Base-by-base conservation (phyloP, 2,329 filamentous ascomycete species). In the Neofusicoccum laricinum region DNA sequence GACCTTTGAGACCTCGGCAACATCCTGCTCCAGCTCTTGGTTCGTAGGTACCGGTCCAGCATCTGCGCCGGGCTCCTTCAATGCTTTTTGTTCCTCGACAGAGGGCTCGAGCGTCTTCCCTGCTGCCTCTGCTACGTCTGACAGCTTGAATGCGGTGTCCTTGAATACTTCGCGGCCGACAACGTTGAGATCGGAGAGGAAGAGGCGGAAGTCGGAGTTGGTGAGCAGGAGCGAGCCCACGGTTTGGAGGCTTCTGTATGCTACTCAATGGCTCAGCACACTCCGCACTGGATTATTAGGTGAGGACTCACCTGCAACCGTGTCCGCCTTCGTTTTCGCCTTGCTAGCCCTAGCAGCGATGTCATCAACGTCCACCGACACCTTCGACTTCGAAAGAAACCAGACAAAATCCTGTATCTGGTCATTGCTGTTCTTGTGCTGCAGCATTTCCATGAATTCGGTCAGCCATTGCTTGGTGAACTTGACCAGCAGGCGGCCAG, bases 371-470 rank as follows among this genome's bases (percentile, higher is more conserved):
- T 93, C 88, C 3, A 94, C 77, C 1, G 85, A 85, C 5, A 95
- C 80, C 38, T 86, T 85, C n/a, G 92, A 88, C 73, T 91, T 90
- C 67, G 87, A 81, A 51, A 96, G 77, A 70, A 89, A 93, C 93
- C 93, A 97, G 43, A 97, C 82, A 68, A 97, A 91, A 71, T 97
- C 92, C 75, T 98, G 94, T 17, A 98, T 86, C 75, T 97, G 90
- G 76, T 98, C 92, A 15, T 86, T 78, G 66, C 82, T 81, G 75
- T 97, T 97, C 80, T 97, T 98, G 76, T 93, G 84, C 63, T 87
- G 83, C 50, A 97, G 75, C 5, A 97, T 78, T n/a, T 92, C 87
- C 70, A 96, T 94, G 74, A 97, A 88, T 65, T 93, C 85, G 64
- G 87, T 85, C 7, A 97, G 80, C 85, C 88, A 94, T 69, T 89